These are phyloP conservation scores for Drechslera avenae DNA, from an alignment of 2,329 filamentous ascomycete species.

Conservation along the genomic window DNA sequence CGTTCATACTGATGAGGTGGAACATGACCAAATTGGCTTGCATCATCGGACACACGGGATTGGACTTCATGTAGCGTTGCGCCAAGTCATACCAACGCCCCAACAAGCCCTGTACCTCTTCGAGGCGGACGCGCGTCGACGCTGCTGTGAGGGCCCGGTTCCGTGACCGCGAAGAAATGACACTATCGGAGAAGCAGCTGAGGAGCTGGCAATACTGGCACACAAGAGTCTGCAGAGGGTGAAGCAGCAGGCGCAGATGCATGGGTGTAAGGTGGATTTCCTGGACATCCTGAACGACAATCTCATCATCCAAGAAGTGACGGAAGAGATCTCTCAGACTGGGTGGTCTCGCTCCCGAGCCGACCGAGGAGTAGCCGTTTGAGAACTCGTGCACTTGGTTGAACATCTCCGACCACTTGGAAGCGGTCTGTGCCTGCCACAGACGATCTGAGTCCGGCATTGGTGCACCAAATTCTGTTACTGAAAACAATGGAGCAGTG, in stretches of 20 bases:
- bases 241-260: slow-evolving; percentile 69
- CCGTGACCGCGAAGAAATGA: slow-evolving; percentile 51
- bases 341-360: slow-evolving; percentile 58
- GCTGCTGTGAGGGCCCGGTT: slow-evolving; percentile 61
- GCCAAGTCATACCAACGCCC: slow-evolving; percentile 72
- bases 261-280: slow-evolving; percentile 60
- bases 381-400: slow-evolving; percentile 64
- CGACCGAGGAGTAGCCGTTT: slow-evolving; percentile 60
- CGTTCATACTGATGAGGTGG: slow-evolving; percentile 72
- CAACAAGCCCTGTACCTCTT: slow-evolving; percentile 68
- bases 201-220: slow-evolving; percentile 69
- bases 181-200: slow-evolving; percentile 66
- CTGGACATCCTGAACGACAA: slow-evolving; percentile 53
- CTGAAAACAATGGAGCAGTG: slow-evolving; percentile 59
- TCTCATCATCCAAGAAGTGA: slow-evolving; percentile 68
- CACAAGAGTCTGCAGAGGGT: slow-evolving; percentile 69
- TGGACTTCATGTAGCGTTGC: slow-evolving; percentile 59
- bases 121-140: slow-evolving; percentile 64
- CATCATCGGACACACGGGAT: slow-evolving; percentile 64
- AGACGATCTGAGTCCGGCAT: slow-evolving; percentile 67
- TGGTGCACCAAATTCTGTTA: slow-evolving; percentile 68
- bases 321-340: slow-evolving; percentile 70
- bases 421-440: slow-evolving; percentile 65
- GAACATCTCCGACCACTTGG: slow-evolving; percentile 65
- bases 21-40: slow-evolving; percentile 71